phyloP scores from a whole-genome alignment of 306 rosid genomes.

The Sesbania bispinosa region DNA sequence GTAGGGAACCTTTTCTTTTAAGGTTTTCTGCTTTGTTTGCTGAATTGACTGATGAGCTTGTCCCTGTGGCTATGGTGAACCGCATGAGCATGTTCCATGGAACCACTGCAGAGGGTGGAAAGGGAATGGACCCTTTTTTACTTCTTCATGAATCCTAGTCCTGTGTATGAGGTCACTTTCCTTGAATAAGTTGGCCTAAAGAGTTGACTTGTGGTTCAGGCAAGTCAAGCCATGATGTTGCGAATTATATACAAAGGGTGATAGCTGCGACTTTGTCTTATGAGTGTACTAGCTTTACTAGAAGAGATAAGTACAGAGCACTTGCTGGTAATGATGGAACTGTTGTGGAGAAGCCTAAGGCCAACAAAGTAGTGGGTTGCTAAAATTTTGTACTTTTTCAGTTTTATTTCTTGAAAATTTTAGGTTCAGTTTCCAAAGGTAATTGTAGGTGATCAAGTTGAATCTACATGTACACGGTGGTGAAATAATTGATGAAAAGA shows the following conservation, averaged over 20 bases:
- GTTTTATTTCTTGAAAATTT: not conserved
- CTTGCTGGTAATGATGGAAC: conserved; percentile 82
- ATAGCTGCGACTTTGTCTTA: conserved; percentile 70
- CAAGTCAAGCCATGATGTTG: conserved; percentile 78
- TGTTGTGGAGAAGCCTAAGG: conserved; percentile 40
- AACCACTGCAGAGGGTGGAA: conserved; percentile 91
- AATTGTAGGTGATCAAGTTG: not conserved
- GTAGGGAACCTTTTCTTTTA: conserved; percentile 70
- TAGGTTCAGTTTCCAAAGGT: not conserved
- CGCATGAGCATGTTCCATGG: conserved; percentile 92
- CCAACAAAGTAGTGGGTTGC: conserved; percentile 64
- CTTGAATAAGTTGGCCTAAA: conserved; percentile 53
- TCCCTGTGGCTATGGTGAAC: conserved; percentile 87
- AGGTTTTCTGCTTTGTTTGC: conserved; percentile 78
- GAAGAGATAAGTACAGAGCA: conserved; percentile 79
- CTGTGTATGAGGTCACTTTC: conserved; percentile 72
- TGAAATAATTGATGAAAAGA: not conserved
- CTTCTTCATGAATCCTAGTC: conserved; percentile 91
- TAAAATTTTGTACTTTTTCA: not conserved
- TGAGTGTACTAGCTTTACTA: conserved; percentile 67
- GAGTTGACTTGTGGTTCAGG: conserved; percentile 61
- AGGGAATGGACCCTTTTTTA: conserved; percentile 91
- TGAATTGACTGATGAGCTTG: conserved; percentile 68
- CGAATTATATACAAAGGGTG: conserved; percentile 74
- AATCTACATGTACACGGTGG: not conserved